Percentiles rank a stretch among this genome's conserved stretches.
phyloP scores from a whole-genome alignment of 1,139 yeast genomes.

The Scheffersomyces lignicola region DNA sequence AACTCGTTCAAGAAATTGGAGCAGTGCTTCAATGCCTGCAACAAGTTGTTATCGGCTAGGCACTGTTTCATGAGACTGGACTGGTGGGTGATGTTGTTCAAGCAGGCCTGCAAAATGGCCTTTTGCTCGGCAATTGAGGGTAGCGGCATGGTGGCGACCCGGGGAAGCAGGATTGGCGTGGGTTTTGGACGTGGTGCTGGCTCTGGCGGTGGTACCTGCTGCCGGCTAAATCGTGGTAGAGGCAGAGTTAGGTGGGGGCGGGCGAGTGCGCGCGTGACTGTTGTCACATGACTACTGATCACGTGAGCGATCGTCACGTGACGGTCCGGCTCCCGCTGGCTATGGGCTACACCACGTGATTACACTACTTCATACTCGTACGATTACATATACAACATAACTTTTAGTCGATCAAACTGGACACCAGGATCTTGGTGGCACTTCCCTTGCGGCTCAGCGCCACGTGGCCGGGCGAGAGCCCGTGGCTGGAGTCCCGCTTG shows the following conservation, averaged over 20 bases:
- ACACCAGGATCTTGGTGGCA: conserved; percentile 17
- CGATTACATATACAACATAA: not conserved
- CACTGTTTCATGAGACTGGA: conserved; percentile 75
- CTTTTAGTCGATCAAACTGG: conserved; percentile 27
- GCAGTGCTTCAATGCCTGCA: conserved; percentile 89
- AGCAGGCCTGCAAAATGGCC: conserved; percentile 46
- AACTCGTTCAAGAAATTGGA: conserved; percentile 81
- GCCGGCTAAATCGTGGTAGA: conserved; percentile 9
- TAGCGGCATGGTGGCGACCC: conserved; percentile 3
- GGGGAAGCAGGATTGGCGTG: too few relatives aligned
- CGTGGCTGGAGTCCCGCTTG: not conserved
- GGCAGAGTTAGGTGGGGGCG: conserved; percentile 8
- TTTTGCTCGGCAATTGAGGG: conserved; percentile 11
- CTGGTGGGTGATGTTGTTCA: conserved; percentile 65
- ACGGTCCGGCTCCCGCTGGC: too few relatives aligned
- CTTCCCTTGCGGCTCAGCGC: conserved; percentile 6
- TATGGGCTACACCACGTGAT: too few relatives aligned
- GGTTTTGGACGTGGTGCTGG: too few relatives aligned
- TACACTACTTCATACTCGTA: too few relatives aligned
- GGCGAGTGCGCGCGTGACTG: too few relatives aligned
- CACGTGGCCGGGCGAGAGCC: conserved; percentile 10
- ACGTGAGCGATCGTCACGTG: too few relatives aligned
- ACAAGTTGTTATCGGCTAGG: conserved; percentile 66
- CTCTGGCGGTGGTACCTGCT: conserved; percentile 10
- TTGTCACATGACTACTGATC: too few relatives aligned